These are phyloP conservation scores for Lasiosphaeris hirsuta DNA, from an alignment of 495 filamentous ascomycete species.

Conservation along the genomic window DNA sequence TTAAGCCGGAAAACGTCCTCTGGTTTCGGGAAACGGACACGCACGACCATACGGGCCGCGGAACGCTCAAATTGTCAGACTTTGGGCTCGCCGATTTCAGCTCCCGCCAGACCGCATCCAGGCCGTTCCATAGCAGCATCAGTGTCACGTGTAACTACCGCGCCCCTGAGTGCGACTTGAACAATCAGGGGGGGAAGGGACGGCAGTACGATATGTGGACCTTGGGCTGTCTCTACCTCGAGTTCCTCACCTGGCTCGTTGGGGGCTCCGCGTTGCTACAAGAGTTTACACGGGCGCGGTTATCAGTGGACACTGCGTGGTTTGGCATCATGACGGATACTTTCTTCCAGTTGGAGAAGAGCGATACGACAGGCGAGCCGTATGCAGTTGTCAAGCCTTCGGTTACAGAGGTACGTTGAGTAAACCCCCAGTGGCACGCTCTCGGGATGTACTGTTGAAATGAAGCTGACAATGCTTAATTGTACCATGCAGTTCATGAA, in stretches of 20 bases:
- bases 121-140: not conserved
- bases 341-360: not conserved
- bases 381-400: not conserved
- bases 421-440: too few relatives aligned
- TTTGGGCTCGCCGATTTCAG: slow-evolving; percentile 20
- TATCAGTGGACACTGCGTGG: not conserved
- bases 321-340: not conserved
- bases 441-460: too few relatives aligned
- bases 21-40: slow-evolving; percentile 8
- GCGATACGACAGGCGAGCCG: not conserved
- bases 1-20: slow-evolving; percentile 28
- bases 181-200: not conserved
- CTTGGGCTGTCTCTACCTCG: slow-evolving; percentile 31
- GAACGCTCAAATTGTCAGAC: slow-evolving; percentile 20
- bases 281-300: not conserved
- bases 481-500: too few relatives aligned
- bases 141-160: slow-evolving; percentile 16
- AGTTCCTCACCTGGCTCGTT: slow-evolving; percentile 29
- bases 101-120: not conserved
- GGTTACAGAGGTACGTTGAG: slow-evolving; percentile 4
- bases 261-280: slow-evolving; percentile 5
- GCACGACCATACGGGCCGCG: not conserved
- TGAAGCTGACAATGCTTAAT: too few relatives aligned
- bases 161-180: slow-evolving; percentile 26
- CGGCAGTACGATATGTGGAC: slow-evolving; percentile 31